phyloP scores from a whole-genome alignment of 768 basidiomycete species.

The Hypholoma sublateritium region DNA sequence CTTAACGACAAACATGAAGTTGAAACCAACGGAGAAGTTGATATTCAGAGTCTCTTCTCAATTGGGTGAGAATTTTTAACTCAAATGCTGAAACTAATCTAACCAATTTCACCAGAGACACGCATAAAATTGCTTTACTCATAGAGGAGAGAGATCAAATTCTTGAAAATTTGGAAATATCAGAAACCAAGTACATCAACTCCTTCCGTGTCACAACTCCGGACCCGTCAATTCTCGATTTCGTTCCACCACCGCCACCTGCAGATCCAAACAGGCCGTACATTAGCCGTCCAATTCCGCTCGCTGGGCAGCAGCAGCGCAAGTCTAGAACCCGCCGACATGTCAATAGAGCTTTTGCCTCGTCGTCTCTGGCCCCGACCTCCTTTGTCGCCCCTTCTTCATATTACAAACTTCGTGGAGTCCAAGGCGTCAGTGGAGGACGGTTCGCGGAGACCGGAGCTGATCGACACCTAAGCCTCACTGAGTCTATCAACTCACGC shows the following conservation, averaged over 20 bases:
- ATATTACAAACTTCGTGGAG: conserved; percentile 71
- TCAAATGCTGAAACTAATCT: not conserved
- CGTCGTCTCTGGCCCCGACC: conserved; percentile 71
- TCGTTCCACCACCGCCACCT: conserved; percentile 42
- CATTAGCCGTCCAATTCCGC: conserved; percentile 69
- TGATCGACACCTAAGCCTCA: conserved; percentile 43
- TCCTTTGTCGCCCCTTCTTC: conserved; percentile 79
- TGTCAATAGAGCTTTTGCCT: conserved; percentile 61
- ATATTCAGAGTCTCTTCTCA: conserved; percentile 72
- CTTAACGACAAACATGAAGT: conserved; percentile 36
- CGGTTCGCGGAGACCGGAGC: conserved; percentile 46
- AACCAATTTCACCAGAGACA: conserved; percentile 50
- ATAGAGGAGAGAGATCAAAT: conserved; percentile 77
- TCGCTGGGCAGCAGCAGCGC: conserved; percentile 37
- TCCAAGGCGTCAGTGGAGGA: conserved; percentile 61
- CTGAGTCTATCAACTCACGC: conserved; percentile 62
- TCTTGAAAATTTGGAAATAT: conserved; percentile 77
- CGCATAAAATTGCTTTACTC: conserved; percentile 60
- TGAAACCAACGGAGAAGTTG: conserved; percentile 51
- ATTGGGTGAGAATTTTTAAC: conserved; percentile 53
- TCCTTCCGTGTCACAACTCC: conserved; percentile 75
- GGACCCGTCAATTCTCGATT: conserved; percentile 68
- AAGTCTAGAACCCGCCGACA: conserved; percentile 46
- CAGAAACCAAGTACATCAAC: conserved; percentile 75
- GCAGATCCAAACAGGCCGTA: conserved; percentile 47